Conservation (phyloP, 306 rosid species). For the Chamaecrista fasciculata region DNA sequence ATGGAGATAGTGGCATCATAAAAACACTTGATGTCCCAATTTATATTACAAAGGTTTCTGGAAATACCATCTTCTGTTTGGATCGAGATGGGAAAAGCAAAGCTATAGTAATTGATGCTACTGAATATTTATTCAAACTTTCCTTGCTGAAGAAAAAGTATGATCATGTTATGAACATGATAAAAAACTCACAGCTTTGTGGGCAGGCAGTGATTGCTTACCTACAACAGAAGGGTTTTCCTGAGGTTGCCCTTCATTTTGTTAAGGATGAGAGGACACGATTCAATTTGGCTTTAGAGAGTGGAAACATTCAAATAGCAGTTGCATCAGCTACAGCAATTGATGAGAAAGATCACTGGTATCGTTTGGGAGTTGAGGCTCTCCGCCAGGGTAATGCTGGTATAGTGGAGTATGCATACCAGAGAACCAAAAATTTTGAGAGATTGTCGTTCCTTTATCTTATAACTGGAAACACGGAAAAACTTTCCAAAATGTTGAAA, state of each 20-base stretch:
- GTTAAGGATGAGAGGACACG: conserved; percentile 91
- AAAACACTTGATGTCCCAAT: conserved; percentile 88
- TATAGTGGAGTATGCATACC: conserved; percentile 93
- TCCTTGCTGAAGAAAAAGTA: conserved; percentile 69
- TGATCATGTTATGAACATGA: conserved; percentile 95
- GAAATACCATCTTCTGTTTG: conserved; percentile 73
- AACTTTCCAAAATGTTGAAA: conserved; percentile 93
- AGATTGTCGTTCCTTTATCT: conserved; percentile 92
- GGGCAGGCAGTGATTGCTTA: conserved; percentile 96
- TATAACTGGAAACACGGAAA: conserved; percentile 75
- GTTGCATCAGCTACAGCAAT: conserved; percentile 93
- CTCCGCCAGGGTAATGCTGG: conserved; percentile 97
- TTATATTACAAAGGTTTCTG: conserved; percentile 83
- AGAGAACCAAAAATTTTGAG: conserved; percentile 89
- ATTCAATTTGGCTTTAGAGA: conserved; percentile 91
- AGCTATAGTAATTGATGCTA: conserved; percentile 72
- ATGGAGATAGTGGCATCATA: conserved; percentile 93
- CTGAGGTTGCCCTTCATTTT: conserved; percentile 96
- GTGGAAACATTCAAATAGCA: conserved; percentile 93
- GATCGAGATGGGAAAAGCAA: conserved; percentile 90
- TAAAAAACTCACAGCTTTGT: conserved; percentile 87
- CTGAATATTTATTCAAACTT: conserved; percentile 87
- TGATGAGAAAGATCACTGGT: conserved; percentile 97
- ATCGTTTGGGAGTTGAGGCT: conserved; percentile 88
- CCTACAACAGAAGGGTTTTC: conserved; percentile 96